Conservation (phyloP, 2,329 filamentous ascomycete genomes). For the Magnaporthiopsis incrustans region DNA sequence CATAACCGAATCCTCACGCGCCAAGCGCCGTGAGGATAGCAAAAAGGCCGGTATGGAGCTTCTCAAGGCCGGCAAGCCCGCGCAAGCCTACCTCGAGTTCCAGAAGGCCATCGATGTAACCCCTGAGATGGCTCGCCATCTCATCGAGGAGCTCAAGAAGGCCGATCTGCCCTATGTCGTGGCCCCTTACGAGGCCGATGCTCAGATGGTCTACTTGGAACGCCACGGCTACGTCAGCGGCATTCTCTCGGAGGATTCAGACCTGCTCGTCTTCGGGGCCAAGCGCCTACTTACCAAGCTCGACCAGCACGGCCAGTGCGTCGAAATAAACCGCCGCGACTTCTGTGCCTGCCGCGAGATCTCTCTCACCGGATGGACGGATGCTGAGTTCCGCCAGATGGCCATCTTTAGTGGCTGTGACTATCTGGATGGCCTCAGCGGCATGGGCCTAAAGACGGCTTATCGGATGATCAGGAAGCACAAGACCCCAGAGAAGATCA, state of each 20-base stretch:
- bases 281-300: constrained; percentile 87
- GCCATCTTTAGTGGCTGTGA: constrained; percentile 95
- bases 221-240: constrained; percentile 74
- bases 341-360: constrained; percentile 86
- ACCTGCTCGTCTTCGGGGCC: constrained; percentile 90
- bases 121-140: constrained; percentile 83
- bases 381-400: constrained; percentile 87
- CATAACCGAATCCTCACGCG: constrained; percentile 70
- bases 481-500: constrained; percentile 74
- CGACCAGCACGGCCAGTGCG: constrained; percentile 85
- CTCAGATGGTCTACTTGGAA: constrained; percentile 93
- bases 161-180: constrained; percentile 79
- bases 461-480: constrained; percentile 85
- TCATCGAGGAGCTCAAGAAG: constrained; percentile 88
- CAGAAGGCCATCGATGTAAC: constrained; percentile 96
- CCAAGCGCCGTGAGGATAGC: constrained; percentile 68
- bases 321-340: constrained; percentile 83
- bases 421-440: constrained; percentile 78
- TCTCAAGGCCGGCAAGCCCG: constrained; percentile 69
- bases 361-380: constrained; percentile 84
- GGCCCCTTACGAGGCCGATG: constrained; percentile 93
- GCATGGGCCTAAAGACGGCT: constrained; percentile 87
- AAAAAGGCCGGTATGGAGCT: constrained; percentile 70
- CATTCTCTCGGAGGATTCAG: constrained; percentile 93
- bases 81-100: constrained; percentile 75